Evolutionary conservation across 306 rosid species (phyloP).

Genomic region (Inga laurina): DNA sequence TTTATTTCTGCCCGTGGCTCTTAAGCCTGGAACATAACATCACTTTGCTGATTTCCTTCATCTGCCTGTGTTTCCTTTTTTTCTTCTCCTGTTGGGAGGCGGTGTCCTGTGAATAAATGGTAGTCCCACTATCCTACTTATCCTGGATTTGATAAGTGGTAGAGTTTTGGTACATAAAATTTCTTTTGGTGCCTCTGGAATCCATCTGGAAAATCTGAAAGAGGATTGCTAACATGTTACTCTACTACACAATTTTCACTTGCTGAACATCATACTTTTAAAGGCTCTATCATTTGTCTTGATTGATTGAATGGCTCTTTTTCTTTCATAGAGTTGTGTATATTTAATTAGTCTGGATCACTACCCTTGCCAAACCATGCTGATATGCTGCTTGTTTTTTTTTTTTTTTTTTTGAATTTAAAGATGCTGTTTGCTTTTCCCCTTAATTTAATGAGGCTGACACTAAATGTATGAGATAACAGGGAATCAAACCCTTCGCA

Average conservation of each 20-base stretch:
- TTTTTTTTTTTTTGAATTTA: too few relatives aligned
- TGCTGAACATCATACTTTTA: not conserved
- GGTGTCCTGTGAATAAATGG: not conserved
- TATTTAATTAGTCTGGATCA: not conserved
- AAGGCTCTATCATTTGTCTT: not conserved
- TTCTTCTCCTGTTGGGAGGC: not conserved
- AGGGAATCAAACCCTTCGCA: too few relatives aligned
- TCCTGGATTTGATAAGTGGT: not conserved
- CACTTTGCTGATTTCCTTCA: not conserved
- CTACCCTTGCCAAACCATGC: not conserved
- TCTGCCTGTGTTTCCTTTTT: not conserved
- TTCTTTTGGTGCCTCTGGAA: not conserved
- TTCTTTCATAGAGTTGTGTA: not conserved
- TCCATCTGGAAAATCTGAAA: not conserved
- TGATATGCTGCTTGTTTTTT: too few relatives aligned
- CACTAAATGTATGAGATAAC: too few relatives aligned
- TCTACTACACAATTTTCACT: not conserved
- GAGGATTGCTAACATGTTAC: not conserved
- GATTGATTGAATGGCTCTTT: slow-evolving; percentile 1
- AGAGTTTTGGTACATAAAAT: not conserved
- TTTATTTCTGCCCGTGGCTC: slow-evolving; percentile 5
- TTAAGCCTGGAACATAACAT: slow-evolving; percentile 9
- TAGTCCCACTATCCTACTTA: too few relatives aligned
- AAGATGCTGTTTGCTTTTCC: too few relatives aligned
- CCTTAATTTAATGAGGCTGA: too few relatives aligned